A percentile compares a stretch with the other conserved stretches of the same genome.
These are phyloP conservation scores for Fonsecaea erecta DNA, from an alignment of 2,329 filamentous ascomycete genomes.

Conservation along the genomic window DNA sequence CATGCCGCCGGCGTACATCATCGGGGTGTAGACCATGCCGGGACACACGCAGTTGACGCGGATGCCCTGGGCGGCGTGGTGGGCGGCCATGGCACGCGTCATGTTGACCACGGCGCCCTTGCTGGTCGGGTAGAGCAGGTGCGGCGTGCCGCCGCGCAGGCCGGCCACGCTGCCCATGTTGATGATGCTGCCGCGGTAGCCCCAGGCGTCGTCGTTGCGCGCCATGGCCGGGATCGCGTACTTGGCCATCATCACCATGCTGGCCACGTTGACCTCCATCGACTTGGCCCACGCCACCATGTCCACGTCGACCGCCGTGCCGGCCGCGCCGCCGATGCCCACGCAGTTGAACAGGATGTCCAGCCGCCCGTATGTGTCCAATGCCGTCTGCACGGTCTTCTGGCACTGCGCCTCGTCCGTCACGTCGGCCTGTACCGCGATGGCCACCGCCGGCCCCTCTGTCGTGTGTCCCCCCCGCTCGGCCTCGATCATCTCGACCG, in stretches of 20 bases:
- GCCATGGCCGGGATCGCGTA: constrained; percentile 65
- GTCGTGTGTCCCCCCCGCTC: constrained; percentile 39
- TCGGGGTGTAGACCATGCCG: constrained; percentile 60
- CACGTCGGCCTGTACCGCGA: constrained; percentile 60
- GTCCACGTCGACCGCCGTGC: constrained; percentile 65
- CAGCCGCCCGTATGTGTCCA: constrained; percentile 59
- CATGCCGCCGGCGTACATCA: constrained; percentile 61
- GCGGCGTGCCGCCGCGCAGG: constrained; percentile 58
- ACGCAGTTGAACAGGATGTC: constrained; percentile 71
- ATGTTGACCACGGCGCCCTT: constrained; percentile 62
- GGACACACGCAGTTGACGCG: constrained; percentile 62
- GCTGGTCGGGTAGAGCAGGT: constrained; percentile 58
- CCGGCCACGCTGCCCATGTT: constrained; percentile 69
- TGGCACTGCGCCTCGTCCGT: constrained; percentile 59
- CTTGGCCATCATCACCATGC: constrained; percentile 69
- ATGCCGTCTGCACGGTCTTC: constrained; percentile 45
- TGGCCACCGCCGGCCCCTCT: constrained; percentile 42
- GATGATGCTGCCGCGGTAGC: constrained; percentile 58
- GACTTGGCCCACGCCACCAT: constrained; percentile 62
- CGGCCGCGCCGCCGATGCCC: constrained; percentile 62
- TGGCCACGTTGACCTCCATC: constrained; percentile 66
- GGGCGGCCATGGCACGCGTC: constrained; percentile 61
- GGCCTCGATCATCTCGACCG: constrained; percentile 57
- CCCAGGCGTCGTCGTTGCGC: constrained; percentile 53
- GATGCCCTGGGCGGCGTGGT: constrained; percentile 58